Evolutionary conservation across 345 rosid genomes (phyloP).

Genomic region (Salix exigua): DNA sequence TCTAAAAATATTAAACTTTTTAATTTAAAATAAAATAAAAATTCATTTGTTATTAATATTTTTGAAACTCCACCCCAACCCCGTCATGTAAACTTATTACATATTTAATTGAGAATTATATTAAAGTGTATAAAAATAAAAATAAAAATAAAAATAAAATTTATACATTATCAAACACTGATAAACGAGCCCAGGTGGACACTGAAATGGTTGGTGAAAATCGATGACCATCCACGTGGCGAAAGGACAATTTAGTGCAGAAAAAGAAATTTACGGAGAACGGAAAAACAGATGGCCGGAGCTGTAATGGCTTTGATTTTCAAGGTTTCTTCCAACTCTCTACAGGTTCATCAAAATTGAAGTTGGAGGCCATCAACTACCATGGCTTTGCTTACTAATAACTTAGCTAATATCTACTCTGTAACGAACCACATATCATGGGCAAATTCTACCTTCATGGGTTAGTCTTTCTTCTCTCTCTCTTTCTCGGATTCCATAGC

Average conservation of each 20-base stretch:
- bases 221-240: conserved; percentile 7
- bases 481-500: no score
- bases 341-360: no score
- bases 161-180: no score
- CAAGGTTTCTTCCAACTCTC: not conserved
- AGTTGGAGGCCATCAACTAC: not conserved
- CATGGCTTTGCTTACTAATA: conserved; percentile 25
- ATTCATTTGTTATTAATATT: no score
- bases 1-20: no score
- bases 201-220: not conserved
- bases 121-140: no score
- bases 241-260: not conserved
- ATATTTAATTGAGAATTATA: no score
- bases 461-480: conserved; percentile 20
- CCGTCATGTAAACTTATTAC: no score
- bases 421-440: not conserved
- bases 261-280: not conserved
- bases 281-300: not conserved
- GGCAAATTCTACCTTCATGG: conserved; percentile 16
- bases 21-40: no score
- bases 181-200: not conserved
- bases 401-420: not conserved
- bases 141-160: no score
- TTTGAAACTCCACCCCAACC: no score
- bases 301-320: not conserved